Conservation (phyloP, 148 eudicot species). For the Cornus suecica region DNA sequence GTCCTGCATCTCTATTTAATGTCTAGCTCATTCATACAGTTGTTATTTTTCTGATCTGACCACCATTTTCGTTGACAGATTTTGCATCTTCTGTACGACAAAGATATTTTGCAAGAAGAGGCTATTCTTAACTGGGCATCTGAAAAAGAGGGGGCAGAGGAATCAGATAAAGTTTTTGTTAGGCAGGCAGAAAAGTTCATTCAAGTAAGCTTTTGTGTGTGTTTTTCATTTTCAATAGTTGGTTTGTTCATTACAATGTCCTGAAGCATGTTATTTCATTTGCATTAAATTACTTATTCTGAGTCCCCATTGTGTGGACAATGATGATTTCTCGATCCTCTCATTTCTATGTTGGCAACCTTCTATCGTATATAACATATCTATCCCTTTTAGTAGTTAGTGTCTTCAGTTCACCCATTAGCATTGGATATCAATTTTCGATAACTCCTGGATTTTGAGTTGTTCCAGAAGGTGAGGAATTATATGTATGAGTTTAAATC, state of each 20-base stretch:
- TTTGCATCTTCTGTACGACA: slow-evolving; percentile 65
- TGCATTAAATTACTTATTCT: background rate
- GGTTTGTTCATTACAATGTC: background rate
- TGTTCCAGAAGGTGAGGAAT: background rate
- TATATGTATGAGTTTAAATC: background rate
- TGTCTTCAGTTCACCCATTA: background rate
- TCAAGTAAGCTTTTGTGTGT: slow-evolving; percentile 34
- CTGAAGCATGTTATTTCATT: background rate
- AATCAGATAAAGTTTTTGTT: slow-evolving; percentile 66
- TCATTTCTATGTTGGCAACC: background rate
- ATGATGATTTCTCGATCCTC: background rate
- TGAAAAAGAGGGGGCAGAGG: slow-evolving; percentile 88
- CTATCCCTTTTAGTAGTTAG: background rate
- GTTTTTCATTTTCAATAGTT: background rate
- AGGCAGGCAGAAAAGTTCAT: slow-evolving; percentile 70
- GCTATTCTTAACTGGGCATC: slow-evolving; percentile 82
- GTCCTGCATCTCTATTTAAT: slow-evolving; percentile 2
- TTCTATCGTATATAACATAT: background rate
- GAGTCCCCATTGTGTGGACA: background rate
- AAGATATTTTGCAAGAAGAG: slow-evolving; percentile 79
- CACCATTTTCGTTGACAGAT: slow-evolving; percentile 36
- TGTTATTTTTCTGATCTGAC: background rate
- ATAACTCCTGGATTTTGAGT: background rate
- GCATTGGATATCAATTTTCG: background rate
- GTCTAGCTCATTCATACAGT: background rate